Evolutionary conservation across 345 rosid species (phyloP), one percentile per base, ranked within the genome.

Genomic region (Citrus sinensis): DNA sequence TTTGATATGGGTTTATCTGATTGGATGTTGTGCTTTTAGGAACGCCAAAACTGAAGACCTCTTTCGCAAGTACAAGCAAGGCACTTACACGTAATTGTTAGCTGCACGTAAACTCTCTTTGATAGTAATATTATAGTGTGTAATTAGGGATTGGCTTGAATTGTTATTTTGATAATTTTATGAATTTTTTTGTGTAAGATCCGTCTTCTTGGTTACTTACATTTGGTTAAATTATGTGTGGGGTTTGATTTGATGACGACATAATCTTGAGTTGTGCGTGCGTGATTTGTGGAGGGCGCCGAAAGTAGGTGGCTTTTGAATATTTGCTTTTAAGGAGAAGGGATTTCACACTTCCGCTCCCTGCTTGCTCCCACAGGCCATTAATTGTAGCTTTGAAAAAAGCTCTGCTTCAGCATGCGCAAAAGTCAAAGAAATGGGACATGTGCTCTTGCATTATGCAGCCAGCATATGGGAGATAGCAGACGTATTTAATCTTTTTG

Each of bases 11-110:
- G 91, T 94, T 2, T 94, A 92, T 51, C 75, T 90, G 74, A 77
- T 91, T 9, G 97, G 95, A 0, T 94, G 97, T 54, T 96, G 95
- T 78, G 95, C 98, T 1, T 89, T 94, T 37, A 83, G 95, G 71
- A 96, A 92, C 39, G 97, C 95, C 40, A 83, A 90, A 84, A 90
- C 97, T 4, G 98, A 93, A 72, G 97, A 94, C 63, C 71, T 94
- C 6, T 94, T 94, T 74, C 88, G 94, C 20, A 88, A 80, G 79
- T 94, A 94, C 85, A 94, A 88, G 84, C 94, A 91, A 81, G 98
- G 98, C 11, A 55, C 64, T 55, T 91, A 92, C 79, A 90, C 93
- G 40, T 92, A 82, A 67, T 49, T 24, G 20, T 37, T 42, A 49
- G 42, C 54, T 32, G 30, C 66, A 13, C 5, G 51, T 13, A 24